Percentiles rank a stretch among this genome's conserved stretches.
These are phyloP conservation scores for Ogataea kodamae DNA, from an alignment of 805 yeast species.

Conservation along the genomic window DNA sequence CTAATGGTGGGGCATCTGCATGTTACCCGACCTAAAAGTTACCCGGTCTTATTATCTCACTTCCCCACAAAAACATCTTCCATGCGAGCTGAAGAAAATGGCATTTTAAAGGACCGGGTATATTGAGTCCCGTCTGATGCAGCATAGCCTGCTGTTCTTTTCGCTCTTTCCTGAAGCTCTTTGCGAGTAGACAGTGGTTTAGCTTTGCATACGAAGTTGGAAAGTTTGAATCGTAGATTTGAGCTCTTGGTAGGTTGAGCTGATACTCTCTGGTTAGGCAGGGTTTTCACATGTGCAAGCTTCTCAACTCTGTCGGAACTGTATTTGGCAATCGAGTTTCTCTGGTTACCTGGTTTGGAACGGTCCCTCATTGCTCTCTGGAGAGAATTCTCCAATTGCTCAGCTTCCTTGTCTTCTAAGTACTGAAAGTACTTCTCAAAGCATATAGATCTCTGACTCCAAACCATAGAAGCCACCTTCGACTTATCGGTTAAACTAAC, in stretches of 20 bases:
- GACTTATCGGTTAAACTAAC: constrained; percentile 10
- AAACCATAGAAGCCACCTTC: constrained; percentile 15
- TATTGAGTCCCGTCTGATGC: constrained; percentile 1
- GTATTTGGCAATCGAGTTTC: not conserved
- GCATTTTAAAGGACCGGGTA: constrained; percentile 9
- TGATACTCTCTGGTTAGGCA: too few relatives aligned
- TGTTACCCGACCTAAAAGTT: not conserved
- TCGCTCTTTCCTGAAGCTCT: not conserved
- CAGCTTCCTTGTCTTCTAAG: constrained; percentile 8
- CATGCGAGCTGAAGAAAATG: constrained; percentile 14
- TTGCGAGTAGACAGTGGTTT: not conserved
- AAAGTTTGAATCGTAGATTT: not conserved
- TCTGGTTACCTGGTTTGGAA: not conserved
- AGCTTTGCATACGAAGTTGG: not conserved
- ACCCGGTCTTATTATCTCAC: constrained; percentile 3
- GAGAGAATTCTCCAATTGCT: constrained; percentile 1
- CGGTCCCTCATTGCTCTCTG: not conserved
- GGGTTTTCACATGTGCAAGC: not conserved
- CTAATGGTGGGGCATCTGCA: not conserved
- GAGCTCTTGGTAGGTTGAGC: not conserved
- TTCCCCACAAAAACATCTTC: constrained; percentile 16
- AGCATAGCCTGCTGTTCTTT: not conserved
- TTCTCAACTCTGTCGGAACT: not conserved
- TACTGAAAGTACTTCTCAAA: constrained; percentile 12
- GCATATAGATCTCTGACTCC: constrained; percentile 5